These are phyloP conservation scores for Eremochloa ophiuroides DNA, from an alignment of 176 grass and related monocot species.

Conservation along the genomic window DNA sequence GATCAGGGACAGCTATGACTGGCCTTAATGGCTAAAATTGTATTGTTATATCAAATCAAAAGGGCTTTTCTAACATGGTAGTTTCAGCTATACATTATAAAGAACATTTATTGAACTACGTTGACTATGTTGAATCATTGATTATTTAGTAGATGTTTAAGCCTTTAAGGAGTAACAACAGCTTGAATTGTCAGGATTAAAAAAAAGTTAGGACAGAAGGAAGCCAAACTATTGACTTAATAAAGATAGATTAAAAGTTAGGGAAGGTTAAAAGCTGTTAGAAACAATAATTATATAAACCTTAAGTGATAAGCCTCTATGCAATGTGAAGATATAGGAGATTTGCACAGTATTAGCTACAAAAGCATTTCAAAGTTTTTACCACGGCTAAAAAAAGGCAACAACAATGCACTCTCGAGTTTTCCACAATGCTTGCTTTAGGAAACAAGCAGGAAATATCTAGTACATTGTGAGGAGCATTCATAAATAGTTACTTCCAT, in stretches of 20 bases:
- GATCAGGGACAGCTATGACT: neutral
- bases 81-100: neutral
- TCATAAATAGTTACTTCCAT: neutral
- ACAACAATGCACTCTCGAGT: neutral
- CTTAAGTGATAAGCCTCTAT: neutral
- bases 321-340: neutral
- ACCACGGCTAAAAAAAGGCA: fast-evolving
- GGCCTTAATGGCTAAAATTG: neutral
- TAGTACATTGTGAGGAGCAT: too few relatives aligned
- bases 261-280: neutral
- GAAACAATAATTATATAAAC: neutral
- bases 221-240: neutral
- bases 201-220: neutral
- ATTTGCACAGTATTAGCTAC: neutral
- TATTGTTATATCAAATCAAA: neutral
- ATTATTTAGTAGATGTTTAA: neutral
- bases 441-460: too few relatives aligned
- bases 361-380: neutral
- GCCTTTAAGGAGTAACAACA: neutral
- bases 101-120: neutral
- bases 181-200: neutral
- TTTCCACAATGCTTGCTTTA: neutral
- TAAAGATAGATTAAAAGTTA: neutral
- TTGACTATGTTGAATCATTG: neutral
- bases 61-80: neutral